Percentiles rank a stretch among this genome's conserved stretches.
Conservation (phyloP, 2,329 filamentous ascomycete genomes). For the Elsinoe fawcettii region DNA sequence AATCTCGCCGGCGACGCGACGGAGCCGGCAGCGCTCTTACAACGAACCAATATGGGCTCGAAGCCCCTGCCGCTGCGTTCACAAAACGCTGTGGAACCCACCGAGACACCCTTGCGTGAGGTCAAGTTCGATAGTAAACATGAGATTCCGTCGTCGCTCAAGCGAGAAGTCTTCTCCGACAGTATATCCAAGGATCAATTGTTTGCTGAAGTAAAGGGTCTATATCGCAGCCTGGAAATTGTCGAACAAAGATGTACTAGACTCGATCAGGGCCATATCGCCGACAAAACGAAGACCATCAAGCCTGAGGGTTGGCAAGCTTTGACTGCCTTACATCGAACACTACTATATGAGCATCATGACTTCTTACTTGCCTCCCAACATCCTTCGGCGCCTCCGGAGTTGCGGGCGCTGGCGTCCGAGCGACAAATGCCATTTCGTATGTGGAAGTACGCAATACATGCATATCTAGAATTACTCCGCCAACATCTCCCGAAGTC, state of each 20-base stretch:
- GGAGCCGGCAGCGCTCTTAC: not conserved
- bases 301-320: conserved; percentile 61
- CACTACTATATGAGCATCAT: conserved; percentile 42
- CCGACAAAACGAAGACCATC: conserved; percentile 38
- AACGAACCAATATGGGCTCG: not conserved
- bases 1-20: not conserved
- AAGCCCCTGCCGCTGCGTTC: not conserved
- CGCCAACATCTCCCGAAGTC: conserved; percentile 66
- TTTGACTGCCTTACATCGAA: conserved; percentile 72
- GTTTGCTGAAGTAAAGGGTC: conserved; percentile 71
- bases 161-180: not conserved
- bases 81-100: conserved; percentile 38
- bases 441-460: conserved; percentile 92
- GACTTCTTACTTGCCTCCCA: conserved; percentile 71
- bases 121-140: conserved; percentile 4
- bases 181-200: conserved; percentile 68
- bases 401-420: conserved; percentile 59
- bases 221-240: conserved; percentile 76
- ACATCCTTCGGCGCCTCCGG: conserved; percentile 67
- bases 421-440: conserved; percentile 88
- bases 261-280: conserved; percentile 58
- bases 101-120: conserved; percentile 45
- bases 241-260: conserved; percentile 84
- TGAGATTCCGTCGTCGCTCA: not conserved
- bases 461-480: conserved; percentile 40